Percentiles rank a stretch among this genome's conserved stretches.
Evolutionary conservation across 768 basidiomycete species (phyloP).

Genomic region (Lanmaoa pseudosensibilis): DNA sequence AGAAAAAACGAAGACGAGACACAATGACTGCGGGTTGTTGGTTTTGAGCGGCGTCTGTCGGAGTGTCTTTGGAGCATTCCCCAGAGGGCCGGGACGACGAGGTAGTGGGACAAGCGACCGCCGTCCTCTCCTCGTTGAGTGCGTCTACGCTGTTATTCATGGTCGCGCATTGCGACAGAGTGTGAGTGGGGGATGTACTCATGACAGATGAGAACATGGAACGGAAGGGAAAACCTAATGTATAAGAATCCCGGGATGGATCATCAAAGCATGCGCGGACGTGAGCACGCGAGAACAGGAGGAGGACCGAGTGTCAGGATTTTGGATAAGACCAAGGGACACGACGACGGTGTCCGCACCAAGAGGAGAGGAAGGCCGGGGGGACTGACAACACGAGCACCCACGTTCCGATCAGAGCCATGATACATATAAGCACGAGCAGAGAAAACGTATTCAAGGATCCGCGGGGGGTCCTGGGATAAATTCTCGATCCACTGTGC

Average conservation of each 20-base stretch:
- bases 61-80: background rate
- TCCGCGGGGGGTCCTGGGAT: slow-evolving; percentile 34
- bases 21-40: slow-evolving; percentile 31
- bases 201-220: slow-evolving; percentile 19
- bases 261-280: slow-evolving; percentile 16
- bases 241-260: slow-evolving; percentile 20
- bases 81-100: background rate
- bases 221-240: background rate
- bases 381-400: slow-evolving; percentile 6
- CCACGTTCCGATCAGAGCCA: slow-evolving; percentile 20
- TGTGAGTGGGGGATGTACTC: slow-evolving; percentile 29
- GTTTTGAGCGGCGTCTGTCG: background rate
- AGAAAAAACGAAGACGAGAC: slow-evolving; percentile 30
- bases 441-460: slow-evolving; percentile 20
- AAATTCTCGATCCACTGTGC: slow-evolving; percentile 28
- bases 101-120: background rate
- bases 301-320: slow-evolving; percentile 1
- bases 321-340: slow-evolving; percentile 5
- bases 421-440: slow-evolving; percentile 26
- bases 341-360: slow-evolving; percentile 10
- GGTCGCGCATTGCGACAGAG: slow-evolving; percentile 34
- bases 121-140: slow-evolving; percentile 26
- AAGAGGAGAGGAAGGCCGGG: slow-evolving; percentile 8
- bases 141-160: slow-evolving; percentile 29
- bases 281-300: slow-evolving; percentile 13